Evolutionary conservation across 2,329 filamentous ascomycete species (phyloP).

Genomic region (Monilinia aucupariae): DNA sequence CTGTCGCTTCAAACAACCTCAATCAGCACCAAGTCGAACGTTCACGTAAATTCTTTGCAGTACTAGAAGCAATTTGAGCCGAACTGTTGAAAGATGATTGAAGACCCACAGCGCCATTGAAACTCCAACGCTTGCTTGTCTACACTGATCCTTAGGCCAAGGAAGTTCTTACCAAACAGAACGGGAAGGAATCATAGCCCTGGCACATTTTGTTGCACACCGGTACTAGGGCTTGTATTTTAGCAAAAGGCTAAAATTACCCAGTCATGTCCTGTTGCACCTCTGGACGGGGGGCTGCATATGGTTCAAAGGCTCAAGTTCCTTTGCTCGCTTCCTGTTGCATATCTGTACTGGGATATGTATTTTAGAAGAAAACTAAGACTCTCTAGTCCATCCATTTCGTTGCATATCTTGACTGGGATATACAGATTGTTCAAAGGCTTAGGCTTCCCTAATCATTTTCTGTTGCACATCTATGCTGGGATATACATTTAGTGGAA

Average conservation of each 20-base stretch:
- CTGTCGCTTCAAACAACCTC: neutral
- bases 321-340: neutral
- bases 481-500: neutral
- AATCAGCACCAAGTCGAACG: neutral
- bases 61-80: neutral
- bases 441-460: neutral
- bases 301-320: neutral
- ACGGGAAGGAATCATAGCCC: neutral
- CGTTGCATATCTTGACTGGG: neutral
- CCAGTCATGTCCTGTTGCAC: neutral
- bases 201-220: neutral
- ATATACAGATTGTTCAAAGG: neutral
- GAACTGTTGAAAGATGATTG: neutral
- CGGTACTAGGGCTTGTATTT: neutral
- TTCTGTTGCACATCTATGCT: constrained; percentile 2
- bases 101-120: neutral
- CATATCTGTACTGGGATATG: neutral
- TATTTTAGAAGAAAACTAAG: neutral
- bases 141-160: neutral
- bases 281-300: neutral
- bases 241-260: neutral
- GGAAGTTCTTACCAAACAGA: neutral
- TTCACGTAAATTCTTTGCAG: neutral
- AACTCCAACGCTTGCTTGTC: neutral
- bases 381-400: neutral